Conservation (phyloP, 768 basidiomycete genomes). For the Tephrocybe sp. region DNA sequence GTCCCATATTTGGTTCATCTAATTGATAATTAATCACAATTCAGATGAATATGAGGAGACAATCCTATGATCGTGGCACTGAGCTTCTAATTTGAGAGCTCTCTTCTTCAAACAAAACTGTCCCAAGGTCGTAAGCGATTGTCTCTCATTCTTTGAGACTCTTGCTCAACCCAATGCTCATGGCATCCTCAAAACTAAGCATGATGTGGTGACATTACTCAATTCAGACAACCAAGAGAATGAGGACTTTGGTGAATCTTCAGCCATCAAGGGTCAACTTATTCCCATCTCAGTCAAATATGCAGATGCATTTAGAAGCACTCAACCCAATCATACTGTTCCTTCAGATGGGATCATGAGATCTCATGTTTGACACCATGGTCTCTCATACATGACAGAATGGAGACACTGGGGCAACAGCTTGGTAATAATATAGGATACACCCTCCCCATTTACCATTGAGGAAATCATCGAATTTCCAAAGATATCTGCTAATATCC, state of each 20-base stretch:
- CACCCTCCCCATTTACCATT: too few species aligned
- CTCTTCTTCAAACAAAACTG: conserved; percentile 6
- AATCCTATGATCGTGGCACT: conserved; percentile 13
- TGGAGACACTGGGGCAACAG: neutral
- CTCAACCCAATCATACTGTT: neutral
- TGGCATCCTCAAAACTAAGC: neutral
- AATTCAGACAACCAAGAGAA: neutral
- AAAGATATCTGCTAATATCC: too few species aligned
- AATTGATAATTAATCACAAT: neutral
- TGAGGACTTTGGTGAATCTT: neutral
- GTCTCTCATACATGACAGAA: too few species aligned
- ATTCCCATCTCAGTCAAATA: neutral
- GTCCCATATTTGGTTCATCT: conserved; percentile 1
- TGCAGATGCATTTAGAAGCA: too few species aligned
- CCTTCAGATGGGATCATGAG: neutral
- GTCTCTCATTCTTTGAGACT: neutral
- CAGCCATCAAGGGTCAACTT: neutral
- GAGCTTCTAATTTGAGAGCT: conserved; percentile 13
- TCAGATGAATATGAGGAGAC: conserved; percentile 16
- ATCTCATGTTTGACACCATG: neutral
- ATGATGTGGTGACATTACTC: neutral
- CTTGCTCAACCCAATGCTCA: neutral
- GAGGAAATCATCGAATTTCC: too few species aligned
- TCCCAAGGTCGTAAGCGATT: neutral
- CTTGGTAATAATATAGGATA: neutral